Evolutionary conservation across 805 yeast genomes (phyloP).

Genomic region (Spencermartinsiella europaea): DNA sequence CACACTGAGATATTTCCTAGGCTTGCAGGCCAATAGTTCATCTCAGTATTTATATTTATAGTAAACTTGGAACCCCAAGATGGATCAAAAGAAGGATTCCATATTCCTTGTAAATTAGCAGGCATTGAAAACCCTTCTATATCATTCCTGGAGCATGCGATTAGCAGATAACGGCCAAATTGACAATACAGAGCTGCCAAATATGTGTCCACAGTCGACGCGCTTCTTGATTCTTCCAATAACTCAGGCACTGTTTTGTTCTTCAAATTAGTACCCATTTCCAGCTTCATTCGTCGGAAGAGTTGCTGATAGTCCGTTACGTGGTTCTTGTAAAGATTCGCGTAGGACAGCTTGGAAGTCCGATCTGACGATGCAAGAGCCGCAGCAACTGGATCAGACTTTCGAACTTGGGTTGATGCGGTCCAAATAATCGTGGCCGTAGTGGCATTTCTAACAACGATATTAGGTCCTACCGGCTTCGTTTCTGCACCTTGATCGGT

Average conservation of each 20-base stretch:
- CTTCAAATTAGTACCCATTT: neutral
- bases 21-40: constrained; percentile 10
- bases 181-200: constrained; percentile 2
- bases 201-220: neutral
- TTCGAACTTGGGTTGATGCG: neutral
- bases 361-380: neutral
- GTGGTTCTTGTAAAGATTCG: neutral
- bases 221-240: neutral
- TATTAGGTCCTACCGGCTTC: neutral
- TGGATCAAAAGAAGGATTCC: constrained; percentile 6
- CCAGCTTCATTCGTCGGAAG: constrained; percentile 1
- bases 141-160: constrained; percentile 6
- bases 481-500: neutral
- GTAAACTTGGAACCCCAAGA: constrained; percentile 12
- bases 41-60: constrained; percentile 10
- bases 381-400: neutral
- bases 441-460: neutral
- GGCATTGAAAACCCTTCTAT: constrained; percentile 7
- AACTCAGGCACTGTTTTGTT: neutral
- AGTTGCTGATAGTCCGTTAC: neutral
- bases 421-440: constrained; percentile 2
- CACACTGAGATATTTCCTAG: constrained; percentile 4
- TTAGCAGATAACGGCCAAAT: constrained; percentile 10
- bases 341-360: neutral
- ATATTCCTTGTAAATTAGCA: constrained; percentile 10